Evolutionary conservation across 2,329 filamentous ascomycete genomes (phyloP), one percentile per base, ranked within the genome.

Genomic region (Intubia oerlemansii): DNA sequence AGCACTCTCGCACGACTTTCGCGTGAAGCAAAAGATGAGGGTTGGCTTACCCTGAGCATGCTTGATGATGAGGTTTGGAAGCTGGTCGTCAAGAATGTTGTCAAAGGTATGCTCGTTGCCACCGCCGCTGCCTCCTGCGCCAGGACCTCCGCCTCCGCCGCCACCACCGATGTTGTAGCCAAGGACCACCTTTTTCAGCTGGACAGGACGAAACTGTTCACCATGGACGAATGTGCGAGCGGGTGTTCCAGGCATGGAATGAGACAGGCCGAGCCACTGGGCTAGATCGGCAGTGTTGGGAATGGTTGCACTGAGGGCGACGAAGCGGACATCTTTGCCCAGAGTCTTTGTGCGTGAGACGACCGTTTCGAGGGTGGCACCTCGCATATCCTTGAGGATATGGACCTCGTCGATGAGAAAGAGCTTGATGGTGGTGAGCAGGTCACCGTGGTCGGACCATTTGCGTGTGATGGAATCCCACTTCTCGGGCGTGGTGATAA

Each of bases 371-470:
- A 91, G 57, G 0, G 75, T 84, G 10, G 80, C 77, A 11, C 80
- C 80, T 15, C 80, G 68, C 4, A 60, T 52, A 40, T 88, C 79
- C 41, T 81, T 85, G 30, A 91, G 57, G 20, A 88, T 81, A 39
- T 91, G 80, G 0, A 90, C 78, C 43, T 91, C 80, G 39, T 91
- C 80, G 32, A 91, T 82, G 13, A 91, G 59, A 36, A 88, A 80
- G 0, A 91, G 52, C 34, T 74, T 77, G 25, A 90, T 66, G 36
- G 84, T 57, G 33, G 73, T 64, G 48, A 90, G 66, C 12, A 90
- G 52, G 37, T 61, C 75, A 29, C 62, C 61, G 41, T 90, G 75
- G 39, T 90, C 80, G 39, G 72, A 69, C 81, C 81, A 90, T 43
- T 80, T 84, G 12, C 80, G 61, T 1, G 81, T 90, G 45, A 88